Evolutionary conservation across 2,329 filamentous ascomycete genomes (phyloP).

Genomic region (Botrytis cinerea): DNA sequence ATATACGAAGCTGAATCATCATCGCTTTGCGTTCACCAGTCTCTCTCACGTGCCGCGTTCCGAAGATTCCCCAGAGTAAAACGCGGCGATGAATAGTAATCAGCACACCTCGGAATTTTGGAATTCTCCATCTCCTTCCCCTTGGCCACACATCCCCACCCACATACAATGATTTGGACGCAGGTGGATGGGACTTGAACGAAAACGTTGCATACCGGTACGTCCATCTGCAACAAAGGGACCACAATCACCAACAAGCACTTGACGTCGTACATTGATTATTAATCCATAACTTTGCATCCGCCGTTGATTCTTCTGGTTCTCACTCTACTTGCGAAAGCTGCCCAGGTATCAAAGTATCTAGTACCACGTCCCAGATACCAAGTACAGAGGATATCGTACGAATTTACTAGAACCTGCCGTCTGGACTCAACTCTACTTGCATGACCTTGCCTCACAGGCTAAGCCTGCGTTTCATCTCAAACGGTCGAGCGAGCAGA

Average conservation of each 20-base stretch:
- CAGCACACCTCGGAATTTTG: neutral
- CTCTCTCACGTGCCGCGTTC: neutral
- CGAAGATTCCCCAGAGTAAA: neutral
- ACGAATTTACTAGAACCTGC: neutral
- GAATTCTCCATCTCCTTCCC: neutral
- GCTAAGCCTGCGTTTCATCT: neutral
- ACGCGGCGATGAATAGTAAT: neutral
- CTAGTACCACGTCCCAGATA: neutral
- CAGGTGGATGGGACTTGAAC: neutral
- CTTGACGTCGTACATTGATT: neutral
- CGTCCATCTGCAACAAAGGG: neutral
- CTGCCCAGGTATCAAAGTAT: neutral
- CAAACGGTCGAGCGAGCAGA: neutral
- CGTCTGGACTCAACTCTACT: neutral
- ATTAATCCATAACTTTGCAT: neutral
- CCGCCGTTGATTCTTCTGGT: neutral
- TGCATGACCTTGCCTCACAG: neutral
- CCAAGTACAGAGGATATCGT: neutral
- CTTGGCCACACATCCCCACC: neutral
- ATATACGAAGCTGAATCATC: conserved; percentile 2
- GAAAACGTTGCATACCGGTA: neutral
- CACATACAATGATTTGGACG: neutral
- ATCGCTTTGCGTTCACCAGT: neutral
- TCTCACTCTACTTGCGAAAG: neutral
- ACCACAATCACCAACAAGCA: neutral